phyloP scores from a whole-genome alignment of 192 early-diverging fungal species.

The Lobosporangium transversale region DNA sequence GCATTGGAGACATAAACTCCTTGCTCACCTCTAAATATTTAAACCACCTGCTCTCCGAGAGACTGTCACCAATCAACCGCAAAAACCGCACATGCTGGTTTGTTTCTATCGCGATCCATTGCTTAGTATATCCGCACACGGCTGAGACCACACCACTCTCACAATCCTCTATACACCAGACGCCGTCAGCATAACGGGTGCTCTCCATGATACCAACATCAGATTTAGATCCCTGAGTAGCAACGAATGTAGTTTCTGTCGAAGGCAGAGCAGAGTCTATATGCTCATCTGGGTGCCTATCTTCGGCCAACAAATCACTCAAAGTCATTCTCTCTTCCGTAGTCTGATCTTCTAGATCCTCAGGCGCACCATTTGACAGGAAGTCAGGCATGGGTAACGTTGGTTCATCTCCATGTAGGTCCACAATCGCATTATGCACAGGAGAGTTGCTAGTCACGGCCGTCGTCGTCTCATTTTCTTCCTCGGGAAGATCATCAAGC shows the following conservation, averaged over 20 bases:
- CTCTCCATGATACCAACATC: conserved; percentile 1
- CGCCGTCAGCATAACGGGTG: conserved; percentile 13
- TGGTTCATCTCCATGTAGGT: neutral
- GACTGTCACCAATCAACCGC: neutral
- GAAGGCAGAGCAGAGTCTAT: neutral
- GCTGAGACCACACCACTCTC: neutral
- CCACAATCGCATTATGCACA: neutral
- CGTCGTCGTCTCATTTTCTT: neutral
- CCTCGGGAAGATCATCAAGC: neutral
- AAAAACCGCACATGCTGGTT: conserved; percentile 17
- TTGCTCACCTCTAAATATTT: conserved; percentile 5
- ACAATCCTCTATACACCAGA: conserved; percentile 28
- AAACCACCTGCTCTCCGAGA: conserved; percentile 17
- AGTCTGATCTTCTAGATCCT: conserved; percentile 2
- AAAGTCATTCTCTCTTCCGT: neutral
- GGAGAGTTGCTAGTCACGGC: too few relatives aligned
- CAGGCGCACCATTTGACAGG: conserved; percentile 1
- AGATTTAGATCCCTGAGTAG: neutral
- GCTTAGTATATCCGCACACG: conserved; percentile 6
- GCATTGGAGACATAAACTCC: neutral
- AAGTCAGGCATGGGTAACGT: conserved; percentile 21
- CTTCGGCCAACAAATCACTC: neutral
- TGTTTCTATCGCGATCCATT: conserved; percentile 22
- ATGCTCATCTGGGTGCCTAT: neutral
- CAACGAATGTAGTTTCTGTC: too few relatives aligned